Evolutionary conservation across 148 eudicot species (phyloP).

Genomic region (Pouteria glomerata): DNA sequence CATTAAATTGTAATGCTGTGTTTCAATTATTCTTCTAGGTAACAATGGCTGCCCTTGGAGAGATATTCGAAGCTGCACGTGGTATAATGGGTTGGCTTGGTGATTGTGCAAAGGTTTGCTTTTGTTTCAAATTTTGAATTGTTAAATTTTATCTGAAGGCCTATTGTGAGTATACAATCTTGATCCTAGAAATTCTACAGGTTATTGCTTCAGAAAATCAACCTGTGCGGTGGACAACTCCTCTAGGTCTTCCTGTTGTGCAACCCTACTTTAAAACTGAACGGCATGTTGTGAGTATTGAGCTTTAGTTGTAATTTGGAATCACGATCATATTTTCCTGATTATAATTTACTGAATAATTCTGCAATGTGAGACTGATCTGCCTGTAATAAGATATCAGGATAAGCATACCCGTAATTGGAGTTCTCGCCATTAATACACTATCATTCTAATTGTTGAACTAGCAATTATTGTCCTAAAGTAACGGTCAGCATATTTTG

Average conservation of each 20-base stretch:
- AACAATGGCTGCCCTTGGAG: constrained; percentile 86
- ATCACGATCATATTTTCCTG: neutral
- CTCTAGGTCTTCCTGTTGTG: constrained; percentile 88
- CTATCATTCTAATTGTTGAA: neutral
- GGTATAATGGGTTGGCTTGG: constrained; percentile 90
- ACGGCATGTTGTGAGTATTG: constrained; percentile 59
- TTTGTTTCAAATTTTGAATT: neutral
- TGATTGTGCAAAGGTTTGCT: constrained; percentile 84
- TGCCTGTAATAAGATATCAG: neutral
- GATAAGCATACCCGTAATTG: neutral
- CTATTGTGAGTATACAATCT: neutral
- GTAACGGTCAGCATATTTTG: neutral
- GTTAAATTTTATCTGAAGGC: neutral
- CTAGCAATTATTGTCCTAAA: neutral
- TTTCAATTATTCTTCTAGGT: constrained; percentile 34
- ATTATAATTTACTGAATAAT: no score
- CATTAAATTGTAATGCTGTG: neutral
- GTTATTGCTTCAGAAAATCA: constrained; percentile 82
- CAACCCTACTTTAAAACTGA: constrained; percentile 81
- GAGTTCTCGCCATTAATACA: neutral
- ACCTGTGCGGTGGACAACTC: constrained; percentile 93
- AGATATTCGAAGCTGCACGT: constrained; percentile 85
- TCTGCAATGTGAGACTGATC: neutral
- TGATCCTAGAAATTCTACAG: constrained; percentile 29
- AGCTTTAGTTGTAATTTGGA: neutral